These are phyloP conservation scores for Scheffersomyces amazonensis DNA, from an alignment of 805 yeast genomes.

Conservation along the genomic window DNA sequence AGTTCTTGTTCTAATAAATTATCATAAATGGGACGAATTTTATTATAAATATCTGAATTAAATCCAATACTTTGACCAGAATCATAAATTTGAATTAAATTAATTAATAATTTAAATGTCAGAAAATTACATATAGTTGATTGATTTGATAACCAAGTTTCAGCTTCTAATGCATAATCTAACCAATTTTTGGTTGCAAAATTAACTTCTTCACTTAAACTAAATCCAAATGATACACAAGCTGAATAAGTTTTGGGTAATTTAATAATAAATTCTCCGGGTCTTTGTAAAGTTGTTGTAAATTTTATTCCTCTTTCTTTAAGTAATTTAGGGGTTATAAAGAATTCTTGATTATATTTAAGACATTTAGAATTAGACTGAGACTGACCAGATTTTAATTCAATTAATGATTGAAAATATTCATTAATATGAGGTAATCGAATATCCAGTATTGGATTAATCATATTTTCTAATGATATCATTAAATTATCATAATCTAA, in stretches of 20 bases:
- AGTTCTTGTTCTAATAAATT: conserved; percentile 42
- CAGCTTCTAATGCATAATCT: conserved; percentile 44
- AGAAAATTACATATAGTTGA: conserved; percentile 53
- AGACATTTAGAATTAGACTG: conserved; percentile 2
- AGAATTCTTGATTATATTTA: conserved; percentile 39
- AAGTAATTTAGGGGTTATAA: conserved; percentile 51
- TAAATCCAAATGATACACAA: conserved; percentile 52
- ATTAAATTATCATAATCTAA: conserved; percentile 23
- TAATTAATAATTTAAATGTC: conserved; percentile 44
- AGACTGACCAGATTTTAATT: conserved; percentile 10
- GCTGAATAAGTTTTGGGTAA: conserved; percentile 56
- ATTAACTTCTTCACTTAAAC: conserved; percentile 52
- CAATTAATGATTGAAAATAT: conserved; percentile 20
- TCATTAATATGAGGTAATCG: conserved; percentile 28
- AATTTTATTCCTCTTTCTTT: conserved; percentile 46
- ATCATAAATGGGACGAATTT: conserved; percentile 31
- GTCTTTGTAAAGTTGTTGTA: conserved; percentile 49
- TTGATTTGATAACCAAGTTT: conserved; percentile 49
- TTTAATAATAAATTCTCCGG: conserved; percentile 59
- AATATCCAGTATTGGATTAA: conserved; percentile 22
- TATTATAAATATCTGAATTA: conserved; percentile 31
- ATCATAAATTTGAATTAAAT: conserved; percentile 43
- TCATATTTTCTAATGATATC: conserved; percentile 30
- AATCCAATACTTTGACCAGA: conserved; percentile 24
- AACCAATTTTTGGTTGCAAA: conserved; percentile 62